Evolutionary conservation across 768 basidiomycete genomes (phyloP).

Genomic region (Nidularia pulvinata): DNA sequence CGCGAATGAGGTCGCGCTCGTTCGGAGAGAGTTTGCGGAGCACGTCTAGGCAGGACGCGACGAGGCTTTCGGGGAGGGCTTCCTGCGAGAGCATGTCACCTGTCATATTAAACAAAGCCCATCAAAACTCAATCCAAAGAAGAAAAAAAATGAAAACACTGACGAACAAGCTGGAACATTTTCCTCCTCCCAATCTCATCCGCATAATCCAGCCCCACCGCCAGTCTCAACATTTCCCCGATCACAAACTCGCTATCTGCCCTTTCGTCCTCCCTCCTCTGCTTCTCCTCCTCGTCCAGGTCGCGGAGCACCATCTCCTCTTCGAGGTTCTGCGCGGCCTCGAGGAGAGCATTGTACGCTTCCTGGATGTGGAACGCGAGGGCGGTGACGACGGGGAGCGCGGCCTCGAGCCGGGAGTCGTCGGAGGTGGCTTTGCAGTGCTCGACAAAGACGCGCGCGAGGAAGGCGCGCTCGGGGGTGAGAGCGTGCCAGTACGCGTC

Average conservation of each 20-base stretch:
- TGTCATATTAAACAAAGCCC: no score
- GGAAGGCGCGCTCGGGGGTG: slow-evolving; percentile 76
- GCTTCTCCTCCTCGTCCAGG: slow-evolving; percentile 28
- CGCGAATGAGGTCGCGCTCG: slow-evolving; percentile 84
- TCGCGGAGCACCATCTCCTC: slow-evolving; percentile 19
- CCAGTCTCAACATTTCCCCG: slow-evolving; percentile 80
- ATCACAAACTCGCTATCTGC: slow-evolving; percentile 65
- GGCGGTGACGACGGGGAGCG: slow-evolving; percentile 82
- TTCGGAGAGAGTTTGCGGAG: slow-evolving; percentile 67
- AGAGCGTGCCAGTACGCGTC: slow-evolving; percentile 73
- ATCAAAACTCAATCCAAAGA: no score
- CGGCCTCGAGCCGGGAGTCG: slow-evolving; percentile 59
- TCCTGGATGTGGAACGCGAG: slow-evolving; percentile 77
- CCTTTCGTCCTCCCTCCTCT: slow-evolving; percentile 43
- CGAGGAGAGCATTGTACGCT: slow-evolving; percentile 56
- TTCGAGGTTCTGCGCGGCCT: slow-evolving; percentile 14
- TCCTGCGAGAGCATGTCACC: slow-evolving; percentile 83
- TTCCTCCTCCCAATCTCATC: slow-evolving; percentile 91
- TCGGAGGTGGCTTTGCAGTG: slow-evolving; percentile 68
- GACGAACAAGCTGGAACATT: slow-evolving; percentile 85
- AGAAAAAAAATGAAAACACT: no score
- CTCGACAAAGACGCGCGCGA: slow-evolving; percentile 83
- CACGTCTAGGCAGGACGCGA: slow-evolving; percentile 82
- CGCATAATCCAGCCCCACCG: slow-evolving; percentile 82
- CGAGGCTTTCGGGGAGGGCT: slow-evolving; percentile 63